Evolutionary conservation across 2,329 filamentous ascomycete genomes (phyloP).

Genomic region (Mariannaea sp.): DNA sequence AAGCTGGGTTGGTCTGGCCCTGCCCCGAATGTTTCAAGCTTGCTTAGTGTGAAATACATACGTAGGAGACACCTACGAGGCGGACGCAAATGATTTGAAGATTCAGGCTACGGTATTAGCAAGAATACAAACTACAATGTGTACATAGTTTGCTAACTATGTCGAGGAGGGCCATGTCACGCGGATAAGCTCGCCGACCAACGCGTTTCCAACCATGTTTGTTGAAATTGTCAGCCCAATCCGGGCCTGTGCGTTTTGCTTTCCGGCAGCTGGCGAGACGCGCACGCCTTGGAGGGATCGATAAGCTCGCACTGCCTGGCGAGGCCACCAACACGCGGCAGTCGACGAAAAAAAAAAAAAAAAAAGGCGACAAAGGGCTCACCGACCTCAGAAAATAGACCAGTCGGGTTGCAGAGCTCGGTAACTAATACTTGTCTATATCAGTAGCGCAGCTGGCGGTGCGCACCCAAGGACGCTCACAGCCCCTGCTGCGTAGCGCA

Average conservation of each 20-base stretch:
- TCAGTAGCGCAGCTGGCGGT: background rate
- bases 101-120: conserved; percentile 1
- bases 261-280: conserved; percentile 14
- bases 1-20: conserved; percentile 1
- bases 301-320: conserved; percentile 21
- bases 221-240: no score
- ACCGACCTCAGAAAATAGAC: background rate
- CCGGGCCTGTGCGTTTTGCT: conserved; percentile 1
- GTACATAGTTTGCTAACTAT: no score
- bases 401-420: background rate
- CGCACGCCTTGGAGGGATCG: conserved; percentile 23
- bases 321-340: conserved; percentile 1
- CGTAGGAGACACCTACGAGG: background rate
- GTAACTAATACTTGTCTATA: background rate
- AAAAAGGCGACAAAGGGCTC: conserved; percentile 2
- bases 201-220: background rate
- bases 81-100: conserved; percentile 13
- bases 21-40: conserved; percentile 2
- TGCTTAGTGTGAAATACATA: conserved; percentile 1
- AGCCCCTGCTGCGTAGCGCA: background rate
- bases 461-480: background rate
- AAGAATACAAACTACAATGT: no score
- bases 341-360: background rate
- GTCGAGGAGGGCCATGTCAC: background rate
- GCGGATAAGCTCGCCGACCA: conserved; percentile 7